Evolutionary conservation across 1,139 yeast species (phyloP).

Genomic region (Sugiyamaella pinicola): DNA sequence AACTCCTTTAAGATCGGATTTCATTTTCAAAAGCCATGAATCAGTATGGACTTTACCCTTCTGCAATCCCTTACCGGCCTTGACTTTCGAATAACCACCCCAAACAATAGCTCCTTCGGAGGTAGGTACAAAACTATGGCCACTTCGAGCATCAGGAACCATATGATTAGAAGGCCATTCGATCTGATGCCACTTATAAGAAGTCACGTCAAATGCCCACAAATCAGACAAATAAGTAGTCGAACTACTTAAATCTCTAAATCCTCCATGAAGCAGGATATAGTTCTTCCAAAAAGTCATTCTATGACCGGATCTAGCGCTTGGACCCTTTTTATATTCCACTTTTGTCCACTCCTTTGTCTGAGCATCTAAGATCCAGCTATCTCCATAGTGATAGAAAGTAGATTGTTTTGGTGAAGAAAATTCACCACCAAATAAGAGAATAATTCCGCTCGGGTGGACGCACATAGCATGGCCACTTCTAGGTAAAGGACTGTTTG

Average conservation of each 20-base stretch:
- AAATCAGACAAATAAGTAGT: slow-evolving; percentile 83
- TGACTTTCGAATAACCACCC: slow-evolving; percentile 95
- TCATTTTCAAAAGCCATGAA: slow-evolving; percentile 87
- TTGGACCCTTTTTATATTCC: slow-evolving; percentile 74
- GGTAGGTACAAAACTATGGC: slow-evolving; percentile 83
- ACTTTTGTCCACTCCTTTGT: slow-evolving; percentile 89
- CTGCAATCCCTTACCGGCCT: slow-evolving; percentile 84
- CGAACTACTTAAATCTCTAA: slow-evolving; percentile 81
- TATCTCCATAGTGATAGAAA: slow-evolving; percentile 94
- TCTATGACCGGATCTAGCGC: slow-evolving; percentile 90
- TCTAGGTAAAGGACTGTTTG: slow-evolving; percentile 88
- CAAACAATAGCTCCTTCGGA: slow-evolving; percentile 83
- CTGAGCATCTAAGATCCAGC: slow-evolving; percentile 86
- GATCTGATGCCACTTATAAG: slow-evolving; percentile 87
- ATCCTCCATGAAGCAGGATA: slow-evolving; percentile 85
- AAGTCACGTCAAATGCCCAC: slow-evolving; percentile 90
- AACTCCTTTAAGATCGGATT: slow-evolving; percentile 73
- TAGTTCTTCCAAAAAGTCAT: slow-evolving; percentile 90
- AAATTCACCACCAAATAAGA: slow-evolving; percentile 95
- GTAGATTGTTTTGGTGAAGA: slow-evolving; percentile 95
- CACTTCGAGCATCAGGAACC: slow-evolving; percentile 89
- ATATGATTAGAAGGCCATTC: slow-evolving; percentile 83
- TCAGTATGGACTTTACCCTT: slow-evolving; percentile 92
- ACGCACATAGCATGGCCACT: slow-evolving; percentile 94
- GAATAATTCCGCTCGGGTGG: slow-evolving; percentile 84